Conservation (phyloP, 306 rosid species). For the Elaeagnus macrophylla region DNA sequence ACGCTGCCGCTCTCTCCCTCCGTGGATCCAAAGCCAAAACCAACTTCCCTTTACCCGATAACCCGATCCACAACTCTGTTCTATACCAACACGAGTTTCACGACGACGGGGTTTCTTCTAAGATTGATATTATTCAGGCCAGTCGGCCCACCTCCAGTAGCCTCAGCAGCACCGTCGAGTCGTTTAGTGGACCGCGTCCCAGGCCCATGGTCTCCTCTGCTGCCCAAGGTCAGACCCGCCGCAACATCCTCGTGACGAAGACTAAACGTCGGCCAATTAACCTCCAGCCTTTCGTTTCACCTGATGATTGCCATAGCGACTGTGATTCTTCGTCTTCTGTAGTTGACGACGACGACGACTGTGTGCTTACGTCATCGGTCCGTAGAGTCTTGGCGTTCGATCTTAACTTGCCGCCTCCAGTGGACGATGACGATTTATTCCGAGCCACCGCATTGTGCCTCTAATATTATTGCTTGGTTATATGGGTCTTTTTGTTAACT, state of each 20-base stretch:
- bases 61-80: conserved; percentile 17
- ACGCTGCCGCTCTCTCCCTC: conserved; percentile 58
- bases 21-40: conserved; percentile 82
- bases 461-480: conserved; percentile 23
- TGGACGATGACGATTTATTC: conserved; percentile 24
- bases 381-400: conserved; percentile 52
- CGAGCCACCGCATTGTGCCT: conserved; percentile 56
- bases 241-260: conserved; percentile 6
- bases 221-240: conserved; percentile 9
- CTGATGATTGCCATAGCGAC: conserved; percentile 74
- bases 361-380: conserved; percentile 49
- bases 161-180: conserved; percentile 87
- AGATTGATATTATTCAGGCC: conserved; percentile 32
- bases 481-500: conserved; percentile 14
- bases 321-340: conserved; percentile 89
- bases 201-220: conserved; percentile 31
- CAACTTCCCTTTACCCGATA: conserved; percentile 38
- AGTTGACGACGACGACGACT: conserved; percentile 54
- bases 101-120: conserved; percentile 28
- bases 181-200: conserved; percentile 43
- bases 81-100: conserved; percentile 16
- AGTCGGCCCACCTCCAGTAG: conserved; percentile 71
- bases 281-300: conserved; percentile 11
- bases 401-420: conserved; percentile 70
- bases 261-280: conserved; percentile 24